A percentile compares a stretch with the other conserved stretches of the same genome.
phyloP scores from a whole-genome alignment of 495 filamentous ascomycete species.

The Penicillium verhagenii region DNA sequence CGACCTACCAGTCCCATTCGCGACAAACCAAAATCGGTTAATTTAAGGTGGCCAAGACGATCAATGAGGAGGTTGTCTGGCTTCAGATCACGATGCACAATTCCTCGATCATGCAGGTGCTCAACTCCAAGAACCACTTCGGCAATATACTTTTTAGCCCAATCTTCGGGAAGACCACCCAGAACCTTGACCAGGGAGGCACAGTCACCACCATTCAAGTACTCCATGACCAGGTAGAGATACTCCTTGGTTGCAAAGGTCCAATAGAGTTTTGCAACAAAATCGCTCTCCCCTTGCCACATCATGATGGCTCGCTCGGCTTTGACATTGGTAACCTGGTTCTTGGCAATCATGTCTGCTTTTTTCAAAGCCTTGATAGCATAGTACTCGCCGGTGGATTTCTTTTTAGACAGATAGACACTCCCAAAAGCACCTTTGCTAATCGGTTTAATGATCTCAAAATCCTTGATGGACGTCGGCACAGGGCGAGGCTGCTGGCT shows the following conservation, averaged over 20 bases:
- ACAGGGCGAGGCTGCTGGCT: constrained; percentile 78
- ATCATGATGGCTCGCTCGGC: constrained; percentile 99
- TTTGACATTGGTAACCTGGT: constrained; percentile 98
- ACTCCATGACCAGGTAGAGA: constrained; percentile 98
- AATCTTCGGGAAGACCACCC: constrained; percentile 88
- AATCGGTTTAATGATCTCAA: constrained; percentile 99
- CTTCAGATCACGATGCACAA: constrained; percentile 95
- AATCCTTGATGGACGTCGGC: constrained; percentile 95
- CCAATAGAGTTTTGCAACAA: constrained; percentile 98
- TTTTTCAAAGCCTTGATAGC: constrained; percentile 98
- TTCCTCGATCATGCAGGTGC: constrained; percentile 89
- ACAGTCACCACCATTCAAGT: constrained; percentile 95
- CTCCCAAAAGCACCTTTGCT: constrained; percentile 99
- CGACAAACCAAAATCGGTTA: constrained; percentile 96
- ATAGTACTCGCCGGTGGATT: constrained; percentile 95
- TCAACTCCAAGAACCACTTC: constrained; percentile 95
- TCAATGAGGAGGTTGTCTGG: constrained; percentile 97
- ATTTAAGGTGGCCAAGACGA: constrained; percentile 91
- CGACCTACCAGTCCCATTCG: constrained; percentile 96
- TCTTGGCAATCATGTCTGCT: constrained; percentile 99
- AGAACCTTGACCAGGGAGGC: constrained; percentile 94
- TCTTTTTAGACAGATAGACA: constrained; percentile 97
- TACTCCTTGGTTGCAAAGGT: constrained; percentile 99
- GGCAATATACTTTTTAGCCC: constrained; percentile 94
- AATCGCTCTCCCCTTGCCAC: constrained; percentile 99